A percentile compares a stretch with the other conserved stretches of the same genome.
Evolutionary conservation across 176 grass and related monocot species (phyloP).

Genomic region (Zea luxurians): DNA sequence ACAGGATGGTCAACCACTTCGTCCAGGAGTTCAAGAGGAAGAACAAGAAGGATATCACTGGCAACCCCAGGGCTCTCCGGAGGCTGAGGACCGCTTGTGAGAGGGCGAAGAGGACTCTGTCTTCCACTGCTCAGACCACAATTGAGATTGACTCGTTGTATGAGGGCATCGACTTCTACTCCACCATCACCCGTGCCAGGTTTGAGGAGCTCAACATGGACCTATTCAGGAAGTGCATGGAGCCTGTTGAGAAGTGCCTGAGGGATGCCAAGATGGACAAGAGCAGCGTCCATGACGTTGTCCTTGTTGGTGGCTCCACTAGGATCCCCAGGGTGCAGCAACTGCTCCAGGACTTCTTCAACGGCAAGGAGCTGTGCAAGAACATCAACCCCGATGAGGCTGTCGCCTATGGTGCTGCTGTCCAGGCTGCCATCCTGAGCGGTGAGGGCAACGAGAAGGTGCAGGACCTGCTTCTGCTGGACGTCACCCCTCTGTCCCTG

Average conservation of each 20-base stretch:
- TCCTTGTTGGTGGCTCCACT: slow-evolving; percentile 61
- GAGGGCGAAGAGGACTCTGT: slow-evolving; percentile 62
- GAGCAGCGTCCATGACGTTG: slow-evolving; percentile 50
- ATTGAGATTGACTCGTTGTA: slow-evolving; percentile 56
- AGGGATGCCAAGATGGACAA: slow-evolving; percentile 69
- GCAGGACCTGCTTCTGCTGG: slow-evolving; percentile 57
- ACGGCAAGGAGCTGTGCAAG: slow-evolving; percentile 66
- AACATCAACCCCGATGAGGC: slow-evolving; percentile 65
- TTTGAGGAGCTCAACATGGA: slow-evolving; percentile 66
- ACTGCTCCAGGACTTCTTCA: slow-evolving; percentile 62
- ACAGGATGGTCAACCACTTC: slow-evolving; percentile 70
- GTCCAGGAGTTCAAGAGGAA: slow-evolving; percentile 69
- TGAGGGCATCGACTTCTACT: slow-evolving; percentile 63
- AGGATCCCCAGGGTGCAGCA: slow-evolving; percentile 64
- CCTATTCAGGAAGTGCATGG: slow-evolving; percentile 65
- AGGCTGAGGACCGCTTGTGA: slow-evolving; percentile 64
- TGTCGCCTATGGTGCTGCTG: slow-evolving; percentile 48
- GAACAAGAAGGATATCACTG: slow-evolving; percentile 67
- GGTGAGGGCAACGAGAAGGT: slow-evolving; percentile 74
- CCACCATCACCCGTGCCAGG: slow-evolving; percentile 56
- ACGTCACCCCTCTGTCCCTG: slow-evolving; percentile 56
- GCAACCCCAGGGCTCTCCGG: slow-evolving; percentile 51
- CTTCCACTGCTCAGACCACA: slow-evolving; percentile 63
- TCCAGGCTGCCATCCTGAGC: slow-evolving; percentile 59
- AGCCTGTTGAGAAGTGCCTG: slow-evolving; percentile 62